Evolutionary conservation across 2,329 filamentous ascomycete species (phyloP).

Genomic region (Chrysoporthe cubensis): DNA sequence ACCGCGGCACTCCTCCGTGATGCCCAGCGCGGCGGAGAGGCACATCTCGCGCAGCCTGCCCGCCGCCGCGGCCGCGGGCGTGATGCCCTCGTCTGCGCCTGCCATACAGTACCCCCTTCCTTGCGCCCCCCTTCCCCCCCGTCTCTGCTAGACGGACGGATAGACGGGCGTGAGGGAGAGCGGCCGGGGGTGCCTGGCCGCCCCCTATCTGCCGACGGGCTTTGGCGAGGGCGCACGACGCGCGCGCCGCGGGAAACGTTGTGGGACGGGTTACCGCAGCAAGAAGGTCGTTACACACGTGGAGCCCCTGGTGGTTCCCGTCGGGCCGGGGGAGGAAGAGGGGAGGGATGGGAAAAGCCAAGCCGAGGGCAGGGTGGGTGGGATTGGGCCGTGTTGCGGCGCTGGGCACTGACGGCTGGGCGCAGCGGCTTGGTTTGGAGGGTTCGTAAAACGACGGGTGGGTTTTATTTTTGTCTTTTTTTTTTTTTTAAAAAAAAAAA

Average conservation of each 20-base stretch:
- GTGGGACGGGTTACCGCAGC: constrained; percentile 19
- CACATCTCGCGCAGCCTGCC: constrained; percentile 18
- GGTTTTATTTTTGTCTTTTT: neutral
- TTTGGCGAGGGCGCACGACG: constrained; percentile 1
- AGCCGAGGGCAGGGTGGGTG: neutral
- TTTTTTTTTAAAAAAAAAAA: neutral
- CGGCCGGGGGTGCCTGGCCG: neutral
- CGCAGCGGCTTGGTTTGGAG: neutral
- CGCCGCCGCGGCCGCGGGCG: neutral
- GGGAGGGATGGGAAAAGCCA: neutral
- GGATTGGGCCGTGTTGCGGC: constrained; percentile 1
- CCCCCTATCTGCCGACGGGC: constrained; percentile 12
- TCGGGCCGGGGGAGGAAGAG: neutral
- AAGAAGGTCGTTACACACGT: neutral
- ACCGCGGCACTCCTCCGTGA: constrained; percentile 17
- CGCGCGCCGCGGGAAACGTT: neutral
- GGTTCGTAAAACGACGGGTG: neutral
- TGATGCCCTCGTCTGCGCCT: neutral
- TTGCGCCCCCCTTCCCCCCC: neutral
- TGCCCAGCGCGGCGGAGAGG: constrained; percentile 21
- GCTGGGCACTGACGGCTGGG: neutral
- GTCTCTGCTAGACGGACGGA: neutral
- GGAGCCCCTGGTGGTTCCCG: constrained; percentile 10
- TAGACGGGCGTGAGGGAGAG: neutral
- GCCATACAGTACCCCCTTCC: constrained; percentile 11